Percentiles rank a stretch among this genome's conserved stretches.
These are phyloP conservation scores for Ensete glaucum DNA, from an alignment of 176 grass and related monocot species.

Conservation along the genomic window DNA sequence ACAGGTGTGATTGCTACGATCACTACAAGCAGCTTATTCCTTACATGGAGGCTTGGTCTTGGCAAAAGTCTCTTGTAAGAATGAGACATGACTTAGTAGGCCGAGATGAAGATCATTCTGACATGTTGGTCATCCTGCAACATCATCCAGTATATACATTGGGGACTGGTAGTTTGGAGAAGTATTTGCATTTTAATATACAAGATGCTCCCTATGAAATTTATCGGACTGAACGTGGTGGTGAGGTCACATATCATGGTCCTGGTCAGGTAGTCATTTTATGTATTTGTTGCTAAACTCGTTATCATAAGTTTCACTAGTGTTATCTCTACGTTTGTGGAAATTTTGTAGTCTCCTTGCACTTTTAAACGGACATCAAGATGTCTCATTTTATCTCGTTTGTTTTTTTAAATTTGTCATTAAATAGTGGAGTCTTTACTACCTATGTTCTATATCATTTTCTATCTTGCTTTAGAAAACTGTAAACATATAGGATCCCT, in stretches of 20 bases:
- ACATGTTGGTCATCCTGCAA: conserved; percentile 58
- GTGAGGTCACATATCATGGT: conserved; percentile 90
- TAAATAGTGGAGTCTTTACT: too few species aligned
- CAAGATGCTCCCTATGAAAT: conserved; percentile 52
- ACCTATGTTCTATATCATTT: too few species aligned
- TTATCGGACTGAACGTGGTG: conserved; percentile 55
- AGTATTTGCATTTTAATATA: conserved; percentile 58
- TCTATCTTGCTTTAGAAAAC: too few species aligned
- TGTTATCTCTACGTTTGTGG: background rate
- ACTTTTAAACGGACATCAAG: background rate
- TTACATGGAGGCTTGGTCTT: conserved; percentile 35
- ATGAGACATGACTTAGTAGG: conserved; percentile 38
- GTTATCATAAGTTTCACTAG: too few species aligned
- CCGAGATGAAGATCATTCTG: conserved; percentile 29
- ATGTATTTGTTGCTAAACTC: background rate
- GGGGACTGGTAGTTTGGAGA: conserved; percentile 32
- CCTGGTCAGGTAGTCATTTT: conserved; percentile 56
- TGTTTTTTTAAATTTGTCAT: too few species aligned
- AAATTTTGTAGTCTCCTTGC: background rate
- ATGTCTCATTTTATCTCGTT: too few species aligned
- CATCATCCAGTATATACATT: conserved; percentile 64
- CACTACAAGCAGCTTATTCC: conserved; percentile 16
- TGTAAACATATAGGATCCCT: too few species aligned
- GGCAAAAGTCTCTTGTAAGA: conserved; percentile 54
- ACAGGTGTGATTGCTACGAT: conserved; percentile 17